Conservation (phyloP, 768 basidiomycete species). For the Panellus pusillus region DNA sequence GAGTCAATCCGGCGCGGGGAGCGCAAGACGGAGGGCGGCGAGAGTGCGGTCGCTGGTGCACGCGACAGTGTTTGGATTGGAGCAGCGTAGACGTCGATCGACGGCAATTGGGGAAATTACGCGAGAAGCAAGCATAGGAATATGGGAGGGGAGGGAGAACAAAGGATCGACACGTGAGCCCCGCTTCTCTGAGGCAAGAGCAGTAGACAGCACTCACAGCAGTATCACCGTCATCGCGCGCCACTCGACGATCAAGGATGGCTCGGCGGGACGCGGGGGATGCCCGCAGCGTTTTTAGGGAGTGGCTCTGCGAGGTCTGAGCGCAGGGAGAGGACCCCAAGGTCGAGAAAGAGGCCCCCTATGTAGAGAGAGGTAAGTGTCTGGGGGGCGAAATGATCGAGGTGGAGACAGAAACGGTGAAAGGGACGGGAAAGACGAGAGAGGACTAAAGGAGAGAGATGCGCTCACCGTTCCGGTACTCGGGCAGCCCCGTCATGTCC, state of each 20-base stretch:
- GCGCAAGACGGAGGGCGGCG: conserved; percentile 58
- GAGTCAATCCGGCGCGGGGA: conserved; percentile 55
- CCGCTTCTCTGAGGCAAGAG: not conserved
- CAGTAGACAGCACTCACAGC: conserved; percentile 53
- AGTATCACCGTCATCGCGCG: conserved; percentile 92
- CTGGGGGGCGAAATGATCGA: not conserved
- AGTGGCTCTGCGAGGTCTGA: conserved; percentile 51
- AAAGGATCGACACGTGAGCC: not conserved
- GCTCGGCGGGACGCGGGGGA: conserved; percentile 65
- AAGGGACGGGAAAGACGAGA: not conserved
- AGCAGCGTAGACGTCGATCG: too few relatives aligned
- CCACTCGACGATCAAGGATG: conserved; percentile 95
- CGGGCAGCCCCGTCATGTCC: conserved; percentile 89
- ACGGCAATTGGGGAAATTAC: not conserved
- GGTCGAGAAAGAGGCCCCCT: conserved; percentile 89
- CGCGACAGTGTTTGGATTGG: not conserved
- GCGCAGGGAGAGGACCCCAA: conserved; percentile 75
- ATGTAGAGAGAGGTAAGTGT: conserved; percentile 2
- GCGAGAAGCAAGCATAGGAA: not conserved
- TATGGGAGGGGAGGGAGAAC: not conserved
- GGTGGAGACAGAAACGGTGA: not conserved
- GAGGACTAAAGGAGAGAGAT: not conserved
- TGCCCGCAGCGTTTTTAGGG: conserved; percentile 48
- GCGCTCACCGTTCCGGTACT: conserved; percentile 84
- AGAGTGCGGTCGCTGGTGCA: conserved; percentile 74